phyloP scores from a whole-genome alignment of 768 basidiomycete species.

The Hypholoma sublateritium region DNA sequence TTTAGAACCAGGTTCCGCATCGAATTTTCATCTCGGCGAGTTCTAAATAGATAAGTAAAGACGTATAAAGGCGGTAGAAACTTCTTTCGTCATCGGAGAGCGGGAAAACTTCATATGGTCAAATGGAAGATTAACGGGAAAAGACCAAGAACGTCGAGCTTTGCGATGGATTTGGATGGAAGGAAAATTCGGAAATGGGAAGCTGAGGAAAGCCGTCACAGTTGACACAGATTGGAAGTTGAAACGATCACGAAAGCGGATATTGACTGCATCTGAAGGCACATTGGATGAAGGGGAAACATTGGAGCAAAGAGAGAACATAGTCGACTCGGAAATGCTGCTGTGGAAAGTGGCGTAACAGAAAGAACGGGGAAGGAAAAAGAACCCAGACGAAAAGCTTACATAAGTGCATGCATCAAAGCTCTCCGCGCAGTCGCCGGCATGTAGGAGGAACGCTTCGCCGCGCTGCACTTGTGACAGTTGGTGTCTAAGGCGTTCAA shows the following conservation, averaged over 20 bases:
- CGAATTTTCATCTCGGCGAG: background rate
- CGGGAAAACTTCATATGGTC: background rate
- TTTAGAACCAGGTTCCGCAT: slow-evolving; percentile 4
- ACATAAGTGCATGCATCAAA: slow-evolving; percentile 91
- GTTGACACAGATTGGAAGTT: background rate
- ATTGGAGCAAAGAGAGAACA: background rate
- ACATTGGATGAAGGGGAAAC: background rate
- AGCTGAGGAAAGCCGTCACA: background rate
- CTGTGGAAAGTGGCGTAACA: background rate
- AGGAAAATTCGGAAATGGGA: slow-evolving; percentile 1
- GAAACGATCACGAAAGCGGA: background rate
- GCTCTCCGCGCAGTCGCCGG: slow-evolving; percentile 97
- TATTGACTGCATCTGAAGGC: background rate
- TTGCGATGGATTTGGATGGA: background rate
- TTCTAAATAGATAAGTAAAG: background rate
- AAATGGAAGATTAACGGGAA: background rate
- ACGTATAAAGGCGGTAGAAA: background rate
- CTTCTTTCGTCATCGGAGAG: background rate
- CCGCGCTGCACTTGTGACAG: slow-evolving; percentile 78
- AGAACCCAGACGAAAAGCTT: slow-evolving; percentile 17
- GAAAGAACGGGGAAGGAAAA: background rate
- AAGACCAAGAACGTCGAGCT: background rate
- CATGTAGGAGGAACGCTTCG: slow-evolving; percentile 92
- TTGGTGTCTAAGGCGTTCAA: slow-evolving; percentile 81
- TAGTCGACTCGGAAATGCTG: background rate